Percentiles rank a stretch among this genome's conserved stretches.
These are phyloP conservation scores for Phytophthora hibernalis DNA, from an alignment of 352 stramenopile genomes.

Conservation along the genomic window DNA sequence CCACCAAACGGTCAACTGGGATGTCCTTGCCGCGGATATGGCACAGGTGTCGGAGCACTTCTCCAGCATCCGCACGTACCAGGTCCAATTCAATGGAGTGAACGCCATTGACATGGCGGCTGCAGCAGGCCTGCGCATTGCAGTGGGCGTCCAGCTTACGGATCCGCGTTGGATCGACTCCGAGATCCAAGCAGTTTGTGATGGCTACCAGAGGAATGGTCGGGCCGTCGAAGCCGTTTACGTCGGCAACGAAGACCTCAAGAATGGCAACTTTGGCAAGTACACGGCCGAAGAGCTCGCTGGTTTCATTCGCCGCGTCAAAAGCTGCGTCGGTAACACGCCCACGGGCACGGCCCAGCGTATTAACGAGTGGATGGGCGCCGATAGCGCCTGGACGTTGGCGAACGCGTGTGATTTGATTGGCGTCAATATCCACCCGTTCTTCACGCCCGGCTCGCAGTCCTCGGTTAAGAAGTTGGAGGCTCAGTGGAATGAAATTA, in stretches of 20 bases:
- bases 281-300: conserved; percentile 42
- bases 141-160: conserved; percentile 61
- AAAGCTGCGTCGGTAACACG: conserved; percentile 50
- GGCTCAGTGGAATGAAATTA: conserved; percentile 51
- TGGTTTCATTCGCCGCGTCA: conserved; percentile 55
- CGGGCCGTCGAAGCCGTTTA: conserved; percentile 64
- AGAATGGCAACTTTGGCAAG: conserved; percentile 47
- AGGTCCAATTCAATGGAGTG: conserved; percentile 52
- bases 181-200: conserved; percentile 63
- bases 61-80: conserved; percentile 63
- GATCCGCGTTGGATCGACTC: conserved; percentile 40
- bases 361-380: conserved; percentile 61
- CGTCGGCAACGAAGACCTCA: conserved; percentile 74
- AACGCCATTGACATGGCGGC: conserved; percentile 57
- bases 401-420: conserved; percentile 43
- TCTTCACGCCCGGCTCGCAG: conserved; percentile 43
- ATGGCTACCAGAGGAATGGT: conserved; percentile 43
- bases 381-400: conserved; percentile 35
- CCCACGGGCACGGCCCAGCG: conserved; percentile 66
- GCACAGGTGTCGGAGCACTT: conserved; percentile 51
- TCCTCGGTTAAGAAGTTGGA: conserved; percentile 53
- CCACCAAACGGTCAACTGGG: conserved; percentile 42
- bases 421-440: conserved; percentile 49
- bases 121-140: conserved; percentile 51
- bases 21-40: conserved; percentile 44